Conservation (phyloP, 1,284 basidiomycete species). For the Quambalaria eucalypti region DNA sequence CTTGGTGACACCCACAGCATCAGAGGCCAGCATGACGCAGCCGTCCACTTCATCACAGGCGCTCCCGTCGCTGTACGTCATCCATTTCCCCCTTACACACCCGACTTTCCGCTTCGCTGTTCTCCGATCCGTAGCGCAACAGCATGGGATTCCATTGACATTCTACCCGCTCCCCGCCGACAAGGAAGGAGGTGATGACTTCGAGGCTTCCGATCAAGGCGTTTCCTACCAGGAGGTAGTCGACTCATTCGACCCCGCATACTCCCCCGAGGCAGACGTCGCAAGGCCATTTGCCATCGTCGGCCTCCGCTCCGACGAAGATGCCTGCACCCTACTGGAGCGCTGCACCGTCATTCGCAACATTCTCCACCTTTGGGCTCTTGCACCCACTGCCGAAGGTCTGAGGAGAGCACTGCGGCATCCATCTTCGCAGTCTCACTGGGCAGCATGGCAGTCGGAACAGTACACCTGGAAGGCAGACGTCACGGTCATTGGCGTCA, state of each 20-base stretch:
- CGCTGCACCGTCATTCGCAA: slow-evolving; percentile 44
- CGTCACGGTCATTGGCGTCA: slow-evolving; percentile 59
- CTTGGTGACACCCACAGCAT: too few species aligned
- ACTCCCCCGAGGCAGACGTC: neutral
- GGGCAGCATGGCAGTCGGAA: slow-evolving; percentile 55
- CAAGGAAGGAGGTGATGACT: too few species aligned
- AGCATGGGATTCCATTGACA: neutral
- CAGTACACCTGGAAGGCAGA: slow-evolving; percentile 66
- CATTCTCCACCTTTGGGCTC: slow-evolving; percentile 17
- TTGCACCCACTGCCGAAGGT: slow-evolving; percentile 55
- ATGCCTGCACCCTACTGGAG: slow-evolving; percentile 61
- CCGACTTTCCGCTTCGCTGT: neutral
- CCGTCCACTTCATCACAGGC: neutral
- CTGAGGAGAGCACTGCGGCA: slow-evolving; percentile 56
- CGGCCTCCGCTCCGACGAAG: slow-evolving; percentile 31
- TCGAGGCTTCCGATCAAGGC: neutral
- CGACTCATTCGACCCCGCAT: neutral
- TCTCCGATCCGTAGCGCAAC: neutral
- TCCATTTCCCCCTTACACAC: neutral
- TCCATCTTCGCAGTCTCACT: neutral
- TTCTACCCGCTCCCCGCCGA: neutral
- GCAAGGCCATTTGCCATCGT: slow-evolving; percentile 5
- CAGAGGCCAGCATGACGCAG: too few species aligned
- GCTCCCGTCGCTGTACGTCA: slow-evolving; percentile 24
- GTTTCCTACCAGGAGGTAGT: slow-evolving; percentile 13